Conservation (phyloP, 2,329 filamentous ascomycete species). For the Sclerotinia nivalis region DNA sequence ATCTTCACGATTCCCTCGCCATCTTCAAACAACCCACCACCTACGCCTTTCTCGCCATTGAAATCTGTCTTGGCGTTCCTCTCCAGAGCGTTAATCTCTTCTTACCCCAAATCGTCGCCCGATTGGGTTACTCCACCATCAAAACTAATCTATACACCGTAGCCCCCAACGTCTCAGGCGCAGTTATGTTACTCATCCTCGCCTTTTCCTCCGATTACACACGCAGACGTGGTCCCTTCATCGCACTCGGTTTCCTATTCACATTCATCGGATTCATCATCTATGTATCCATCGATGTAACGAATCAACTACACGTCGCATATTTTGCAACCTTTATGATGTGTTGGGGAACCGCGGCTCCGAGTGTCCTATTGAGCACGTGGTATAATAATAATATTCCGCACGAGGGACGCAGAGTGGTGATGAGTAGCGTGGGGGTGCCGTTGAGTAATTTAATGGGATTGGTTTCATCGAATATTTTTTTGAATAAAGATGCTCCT, state of each 20-base stretch:
- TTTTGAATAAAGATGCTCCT: constrained; percentile 62
- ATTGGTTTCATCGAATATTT: constrained; percentile 68
- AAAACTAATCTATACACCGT: constrained; percentile 80
- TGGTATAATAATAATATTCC: constrained; percentile 66
- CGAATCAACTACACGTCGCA: constrained; percentile 52
- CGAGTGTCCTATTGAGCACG: constrained; percentile 38
- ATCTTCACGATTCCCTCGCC: constrained; percentile 51
- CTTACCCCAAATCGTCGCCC: constrained; percentile 55
- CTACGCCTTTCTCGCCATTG: constrained; percentile 51
- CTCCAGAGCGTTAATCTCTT: constrained; percentile 57
- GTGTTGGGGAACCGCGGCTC: constrained; percentile 49
- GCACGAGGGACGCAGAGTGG: constrained; percentile 60
- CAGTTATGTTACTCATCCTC: constrained; percentile 69
- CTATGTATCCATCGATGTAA: constrained; percentile 66
- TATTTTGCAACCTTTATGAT: constrained; percentile 71
- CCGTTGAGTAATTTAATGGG: constrained; percentile 68
- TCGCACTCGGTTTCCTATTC: constrained; percentile 70
- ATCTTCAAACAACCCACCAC: constrained; percentile 52
- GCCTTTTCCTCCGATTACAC: constrained; percentile 68
- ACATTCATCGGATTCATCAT: constrained; percentile 79
- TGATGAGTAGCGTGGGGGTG: constrained; percentile 62
- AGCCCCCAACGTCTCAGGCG: constrained; percentile 74
- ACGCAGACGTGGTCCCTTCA: constrained; percentile 58
- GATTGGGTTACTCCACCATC: constrained; percentile 51
- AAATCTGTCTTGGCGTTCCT: constrained; percentile 61